Evolutionary conservation across 441 rosid species (phyloP).

Genomic region (Corymbia citriodora): DNA sequence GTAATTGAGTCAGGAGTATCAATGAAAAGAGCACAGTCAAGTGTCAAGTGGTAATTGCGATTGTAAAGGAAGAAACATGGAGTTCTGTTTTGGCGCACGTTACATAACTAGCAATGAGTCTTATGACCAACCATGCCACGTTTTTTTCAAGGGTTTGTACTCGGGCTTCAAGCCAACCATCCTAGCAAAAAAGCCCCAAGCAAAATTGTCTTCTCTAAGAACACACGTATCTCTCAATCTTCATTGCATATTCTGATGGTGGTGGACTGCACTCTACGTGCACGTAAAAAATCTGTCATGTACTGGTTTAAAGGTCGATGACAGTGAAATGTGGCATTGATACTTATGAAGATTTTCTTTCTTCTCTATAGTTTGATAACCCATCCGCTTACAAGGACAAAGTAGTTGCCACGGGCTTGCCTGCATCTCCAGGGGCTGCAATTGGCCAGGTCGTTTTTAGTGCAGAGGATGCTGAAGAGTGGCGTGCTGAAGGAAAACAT

Average conservation of each 20-base stretch:
- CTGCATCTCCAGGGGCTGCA: slow-evolving; percentile 96
- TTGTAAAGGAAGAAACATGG: neutral
- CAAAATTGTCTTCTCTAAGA: neutral
- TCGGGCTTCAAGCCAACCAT: neutral
- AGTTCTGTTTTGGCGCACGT: neutral
- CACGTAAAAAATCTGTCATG: neutral
- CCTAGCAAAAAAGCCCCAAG: neutral
- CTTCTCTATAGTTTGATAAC: slow-evolving; percentile 53
- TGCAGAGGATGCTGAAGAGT: slow-evolving; percentile 85
- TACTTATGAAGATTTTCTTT: neutral
- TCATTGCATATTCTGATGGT: neutral
- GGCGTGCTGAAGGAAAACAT: slow-evolving; percentile 84
- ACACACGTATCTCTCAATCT: neutral
- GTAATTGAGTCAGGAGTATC: neutral
- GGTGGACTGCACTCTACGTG: neutral
- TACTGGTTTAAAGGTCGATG: neutral
- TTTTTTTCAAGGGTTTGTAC: neutral
- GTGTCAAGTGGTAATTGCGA: neutral
- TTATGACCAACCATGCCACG: neutral
- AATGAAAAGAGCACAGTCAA: neutral
- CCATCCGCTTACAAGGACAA: slow-evolving; percentile 68
- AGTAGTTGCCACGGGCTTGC: slow-evolving; percentile 80
- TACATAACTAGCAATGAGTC: neutral
- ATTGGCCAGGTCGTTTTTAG: slow-evolving; percentile 81
- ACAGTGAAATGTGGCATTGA: neutral